Base-by-base conservation (phyloP, 805 yeast genomes). In the Ogataea parapolymorpha region DNA sequence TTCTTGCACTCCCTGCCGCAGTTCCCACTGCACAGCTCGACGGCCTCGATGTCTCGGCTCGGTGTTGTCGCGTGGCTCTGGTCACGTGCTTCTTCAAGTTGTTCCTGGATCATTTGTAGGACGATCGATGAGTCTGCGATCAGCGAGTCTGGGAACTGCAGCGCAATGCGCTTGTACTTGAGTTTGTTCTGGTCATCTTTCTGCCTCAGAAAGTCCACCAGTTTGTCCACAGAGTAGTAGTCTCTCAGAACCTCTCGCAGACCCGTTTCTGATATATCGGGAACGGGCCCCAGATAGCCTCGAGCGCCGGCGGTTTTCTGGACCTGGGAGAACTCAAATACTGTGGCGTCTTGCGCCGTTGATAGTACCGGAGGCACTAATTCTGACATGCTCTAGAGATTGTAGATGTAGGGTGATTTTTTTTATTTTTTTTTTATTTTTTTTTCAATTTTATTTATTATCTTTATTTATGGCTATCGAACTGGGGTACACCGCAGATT, bases 71-170 rank as follows among this genome's bases (percentile, higher is more conserved):
- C 38, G 22, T 41, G 44, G 8, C 26, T 25, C 10, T 26, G 12
- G 6, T 24, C 26, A 12, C 48, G 42, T 5, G 42, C 28, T 4
- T 33, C 26, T 14, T 44, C 56, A 35, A 69, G 66, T 36, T 46
- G 55, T 20, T 60, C 64, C 54, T 74, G 85, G 17, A 84, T 49
- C 29, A 67, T 62, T 42, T 79, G 78, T 0, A 78, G 77, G 1
- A 91, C 77, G 14, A 80, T 70, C 1, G 91, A 79, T 1, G 96
- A 81, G 59, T 91, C 97, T 29, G 80, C 71, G 1, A 93, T 76
- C 26, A 90, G 65, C 5, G 65, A 45, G 59, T 95, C 99, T 0
- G 98, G 98, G 50, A 93, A 91, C 63, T 93, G 99, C 24, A 93
- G 66, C 0, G 98, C 89, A 2, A 90, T 74, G 18, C 72, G 68